phyloP scores from a whole-genome alignment of 2,329 filamentous ascomycete species.

The Fusarium nisikadoi region DNA sequence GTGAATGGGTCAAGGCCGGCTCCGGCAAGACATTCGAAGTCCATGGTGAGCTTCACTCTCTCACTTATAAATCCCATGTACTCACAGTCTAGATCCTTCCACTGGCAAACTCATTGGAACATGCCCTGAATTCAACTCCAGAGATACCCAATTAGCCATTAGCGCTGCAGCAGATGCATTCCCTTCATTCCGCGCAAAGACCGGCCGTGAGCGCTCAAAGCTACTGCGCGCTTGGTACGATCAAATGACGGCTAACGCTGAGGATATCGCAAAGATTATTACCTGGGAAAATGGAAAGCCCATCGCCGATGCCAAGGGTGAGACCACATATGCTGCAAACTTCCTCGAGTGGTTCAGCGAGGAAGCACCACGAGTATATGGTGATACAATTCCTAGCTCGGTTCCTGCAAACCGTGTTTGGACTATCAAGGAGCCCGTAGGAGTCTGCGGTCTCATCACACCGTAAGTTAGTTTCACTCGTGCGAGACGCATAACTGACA shows the following conservation, averaged over 20 bases:
- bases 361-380: slow-evolving; percentile 78
- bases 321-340: slow-evolving; percentile 76
- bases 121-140: slow-evolving; percentile 82
- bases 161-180: slow-evolving; percentile 83
- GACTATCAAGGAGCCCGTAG: slow-evolving; percentile 85
- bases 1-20: slow-evolving; percentile 86
- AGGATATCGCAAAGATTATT: slow-evolving; percentile 84
- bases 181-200: slow-evolving; percentile 74
- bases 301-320: slow-evolving; percentile 76
- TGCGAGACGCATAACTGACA: background rate
- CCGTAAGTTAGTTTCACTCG: slow-evolving; percentile 57
- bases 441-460: slow-evolving; percentile 84
- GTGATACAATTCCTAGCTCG: slow-evolving; percentile 77
- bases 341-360: slow-evolving; percentile 87
- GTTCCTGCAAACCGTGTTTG: slow-evolving; percentile 78
- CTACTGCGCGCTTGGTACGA: slow-evolving; percentile 85
- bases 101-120: slow-evolving; percentile 84
- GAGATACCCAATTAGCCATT: slow-evolving; percentile 85
- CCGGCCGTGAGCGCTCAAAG: slow-evolving; percentile 78
- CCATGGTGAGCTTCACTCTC: slow-evolving; percentile 61
- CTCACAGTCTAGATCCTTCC: slow-evolving; percentile 73
- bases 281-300: slow-evolving; percentile 94
- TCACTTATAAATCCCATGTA: background rate
- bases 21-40: slow-evolving; percentile 95
- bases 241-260: slow-evolving; percentile 79